These are phyloP conservation scores for Buxus sempervirens DNA, from an alignment of 164 flowering plant genomes.

Conservation along the genomic window DNA sequence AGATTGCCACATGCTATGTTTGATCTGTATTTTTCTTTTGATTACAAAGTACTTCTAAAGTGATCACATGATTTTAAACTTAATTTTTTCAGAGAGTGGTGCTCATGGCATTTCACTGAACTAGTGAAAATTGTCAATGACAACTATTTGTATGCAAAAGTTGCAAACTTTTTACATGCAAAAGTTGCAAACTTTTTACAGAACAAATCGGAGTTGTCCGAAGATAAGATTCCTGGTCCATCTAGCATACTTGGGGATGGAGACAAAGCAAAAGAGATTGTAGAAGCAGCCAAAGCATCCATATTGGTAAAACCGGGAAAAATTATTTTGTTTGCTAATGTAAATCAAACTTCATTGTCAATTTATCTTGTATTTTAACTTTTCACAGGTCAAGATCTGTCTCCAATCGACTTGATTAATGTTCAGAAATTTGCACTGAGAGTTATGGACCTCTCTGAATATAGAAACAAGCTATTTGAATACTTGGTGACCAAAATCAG, in stretches of 20 bases:
- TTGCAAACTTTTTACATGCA: too few relatives aligned
- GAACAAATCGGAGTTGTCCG: constrained; percentile 68
- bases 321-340: not conserved
- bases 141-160: constrained; percentile 88
- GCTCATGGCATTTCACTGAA: constrained; percentile 97
- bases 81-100: constrained; percentile 74
- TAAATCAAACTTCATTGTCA: not conserved
- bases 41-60: too few relatives aligned
- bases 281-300: constrained; percentile 95
- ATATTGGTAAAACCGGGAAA: constrained; percentile 67
- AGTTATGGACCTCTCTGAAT: constrained; percentile 89
- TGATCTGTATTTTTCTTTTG: too few relatives aligned
- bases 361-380: constrained; percentile 7
- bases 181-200: constrained; percentile 70
- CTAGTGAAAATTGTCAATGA: constrained; percentile 91
- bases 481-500: constrained; percentile 86
- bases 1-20: too few relatives aligned
- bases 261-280: constrained; percentile 90
- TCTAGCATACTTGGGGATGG: constrained; percentile 88
- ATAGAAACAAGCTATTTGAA: constrained; percentile 78
- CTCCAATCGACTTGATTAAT: constrained; percentile 84
- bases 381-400: constrained; percentile 86
- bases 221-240: constrained; percentile 63
- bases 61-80: too few relatives aligned
- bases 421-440: constrained; percentile 89